phyloP scores from a whole-genome alignment of 2,329 filamentous ascomycete species.

The Trichoderma sp. region DNA sequence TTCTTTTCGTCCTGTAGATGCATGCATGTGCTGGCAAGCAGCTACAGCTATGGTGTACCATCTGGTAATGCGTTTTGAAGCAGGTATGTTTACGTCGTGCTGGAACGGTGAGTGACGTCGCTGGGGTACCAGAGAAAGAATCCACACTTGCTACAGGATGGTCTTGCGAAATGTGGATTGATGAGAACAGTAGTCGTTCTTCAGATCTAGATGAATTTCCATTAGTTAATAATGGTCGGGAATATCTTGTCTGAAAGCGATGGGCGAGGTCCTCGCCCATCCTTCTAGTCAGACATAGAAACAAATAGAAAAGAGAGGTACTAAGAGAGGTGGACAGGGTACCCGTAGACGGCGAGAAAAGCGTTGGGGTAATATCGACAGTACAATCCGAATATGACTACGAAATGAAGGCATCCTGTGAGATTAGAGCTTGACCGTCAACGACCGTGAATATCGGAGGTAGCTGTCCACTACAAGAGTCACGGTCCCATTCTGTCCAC shows the following conservation, averaged over 20 bases:
- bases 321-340: background rate
- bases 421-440: background rate
- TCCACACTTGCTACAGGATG: background rate
- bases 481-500: background rate
- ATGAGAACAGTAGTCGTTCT: too few relatives aligned
- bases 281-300: background rate
- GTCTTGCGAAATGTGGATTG: too few relatives aligned
- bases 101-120: background rate
- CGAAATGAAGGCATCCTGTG: background rate
- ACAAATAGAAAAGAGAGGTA: background rate
- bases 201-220: too few relatives aligned
- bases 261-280: background rate
- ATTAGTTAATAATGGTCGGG: background rate
- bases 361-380: background rate
- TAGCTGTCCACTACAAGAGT: background rate
- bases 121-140: background rate
- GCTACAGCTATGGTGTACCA: background rate
- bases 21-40: too few relatives aligned
- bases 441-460: background rate
- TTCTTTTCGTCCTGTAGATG: too few relatives aligned
- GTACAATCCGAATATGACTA: background rate
- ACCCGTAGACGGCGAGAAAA: background rate
- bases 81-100: background rate
- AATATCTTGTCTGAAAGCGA: background rate
- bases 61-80: background rate